phyloP scores from a whole-genome alignment of 371 early-diverging fungal genomes.

The Syncephalastrum contaminatum region DNA sequence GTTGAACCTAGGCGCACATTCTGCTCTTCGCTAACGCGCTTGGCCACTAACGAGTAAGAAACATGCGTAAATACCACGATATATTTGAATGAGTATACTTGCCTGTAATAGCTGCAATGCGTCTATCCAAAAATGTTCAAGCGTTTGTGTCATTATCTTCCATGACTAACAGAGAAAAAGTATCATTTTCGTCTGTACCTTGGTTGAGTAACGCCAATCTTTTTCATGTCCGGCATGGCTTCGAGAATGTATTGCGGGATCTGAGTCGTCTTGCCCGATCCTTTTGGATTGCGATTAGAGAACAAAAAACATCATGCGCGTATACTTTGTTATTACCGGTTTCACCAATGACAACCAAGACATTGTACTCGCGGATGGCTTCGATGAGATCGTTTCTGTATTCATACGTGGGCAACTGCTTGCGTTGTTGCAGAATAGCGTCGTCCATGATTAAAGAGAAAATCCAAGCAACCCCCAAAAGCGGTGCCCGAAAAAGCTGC shows the following conservation, averaged over 20 bases:
- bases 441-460: too few species aligned
- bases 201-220: conserved; percentile 76
- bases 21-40: conserved; percentile 79
- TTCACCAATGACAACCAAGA: conserved; percentile 80
- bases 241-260: conserved; percentile 88
- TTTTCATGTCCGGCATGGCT: conserved; percentile 48
- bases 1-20: conserved; percentile 52
- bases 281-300: conserved; percentile 26
- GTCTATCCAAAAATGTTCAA: conserved; percentile 30
- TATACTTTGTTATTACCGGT: conserved; percentile 55
- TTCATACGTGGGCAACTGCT: conserved; percentile 42
- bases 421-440: conserved; percentile 23
- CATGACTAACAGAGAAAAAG: too few species aligned
- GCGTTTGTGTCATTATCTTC: neutral
- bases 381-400: conserved; percentile 64
- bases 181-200: conserved; percentile 51
- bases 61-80: neutral
- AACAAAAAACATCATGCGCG: neutral
- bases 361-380: conserved; percentile 61
- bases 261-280: conserved; percentile 93
- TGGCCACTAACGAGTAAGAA: conserved; percentile 59
- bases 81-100: conserved; percentile 3
- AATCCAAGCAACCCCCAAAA: too few species aligned
- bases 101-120: conserved; percentile 90
- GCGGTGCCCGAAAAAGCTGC: too few species aligned